Evolutionary conservation across 202 grass and related monocot genomes (phyloP).

Genomic region (Carex sylvatica): DNA sequence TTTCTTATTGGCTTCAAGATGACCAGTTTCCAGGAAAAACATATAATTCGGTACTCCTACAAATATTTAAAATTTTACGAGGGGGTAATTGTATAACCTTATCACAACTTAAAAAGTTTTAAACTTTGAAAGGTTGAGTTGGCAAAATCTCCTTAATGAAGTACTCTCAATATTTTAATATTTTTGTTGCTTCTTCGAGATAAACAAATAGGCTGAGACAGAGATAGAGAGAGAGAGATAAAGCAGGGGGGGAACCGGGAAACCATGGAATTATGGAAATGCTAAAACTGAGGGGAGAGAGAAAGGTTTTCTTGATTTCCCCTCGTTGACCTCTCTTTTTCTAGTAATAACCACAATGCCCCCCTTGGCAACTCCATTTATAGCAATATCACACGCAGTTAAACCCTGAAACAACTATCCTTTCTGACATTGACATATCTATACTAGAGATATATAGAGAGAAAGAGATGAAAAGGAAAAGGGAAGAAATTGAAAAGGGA

Average conservation of each 20-base stretch:
- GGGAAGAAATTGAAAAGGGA: slow-evolving; percentile 53
- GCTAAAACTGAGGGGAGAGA: neutral
- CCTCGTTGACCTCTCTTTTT: slow-evolving; percentile 29
- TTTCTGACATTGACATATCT: neutral
- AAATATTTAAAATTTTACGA: neutral
- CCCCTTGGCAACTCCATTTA: neutral
- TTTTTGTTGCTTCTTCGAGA: neutral
- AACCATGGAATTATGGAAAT: slow-evolving; percentile 17
- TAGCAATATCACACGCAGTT: neutral
- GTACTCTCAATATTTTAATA: neutral
- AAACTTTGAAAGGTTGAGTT: neutral
- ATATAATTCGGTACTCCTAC: neutral
- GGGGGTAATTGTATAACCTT: neutral
- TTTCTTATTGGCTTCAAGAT: neutral
- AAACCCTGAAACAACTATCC: neutral
- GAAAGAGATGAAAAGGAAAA: slow-evolving; percentile 41
- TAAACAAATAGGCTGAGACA: too few species aligned
- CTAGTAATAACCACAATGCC: neutral
- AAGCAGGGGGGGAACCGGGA: neutral
- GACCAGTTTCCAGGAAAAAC: neutral
- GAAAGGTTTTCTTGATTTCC: neutral
- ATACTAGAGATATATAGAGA: neutral
- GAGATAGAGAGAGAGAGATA: neutral
- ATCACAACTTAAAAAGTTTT: neutral
- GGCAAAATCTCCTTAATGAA: neutral